phyloP scores from a whole-genome alignment of 2,329 filamentous ascomycete species.

The Pseudogymnoascus sp. region DNA sequence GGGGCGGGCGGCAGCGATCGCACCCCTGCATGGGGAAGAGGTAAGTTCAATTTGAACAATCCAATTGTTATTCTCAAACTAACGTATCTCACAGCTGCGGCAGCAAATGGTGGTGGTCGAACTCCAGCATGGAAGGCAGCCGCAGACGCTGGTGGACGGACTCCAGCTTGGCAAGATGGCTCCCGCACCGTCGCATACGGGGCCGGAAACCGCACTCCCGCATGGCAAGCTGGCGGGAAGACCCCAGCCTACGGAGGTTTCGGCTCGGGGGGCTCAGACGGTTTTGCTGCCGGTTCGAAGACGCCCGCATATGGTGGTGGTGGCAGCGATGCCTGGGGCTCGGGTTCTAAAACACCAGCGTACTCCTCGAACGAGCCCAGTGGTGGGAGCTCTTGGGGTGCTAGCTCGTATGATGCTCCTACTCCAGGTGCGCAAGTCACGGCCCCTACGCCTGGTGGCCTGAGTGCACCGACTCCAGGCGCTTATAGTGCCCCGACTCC shows the following conservation, averaged over 20 bases:
- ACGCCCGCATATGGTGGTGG: conserved; percentile 64
- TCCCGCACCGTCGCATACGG: conserved; percentile 67
- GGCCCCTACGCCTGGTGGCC: conserved; percentile 52
- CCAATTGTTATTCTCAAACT: conserved; percentile 5
- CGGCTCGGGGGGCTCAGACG: conserved; percentile 33
- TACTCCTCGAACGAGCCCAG: conserved; percentile 64
- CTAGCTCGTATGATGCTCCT: conserved; percentile 57
- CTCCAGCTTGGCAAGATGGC: conserved; percentile 61
- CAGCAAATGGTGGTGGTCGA: conserved; percentile 45
- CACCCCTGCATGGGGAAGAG: conserved; percentile 69
- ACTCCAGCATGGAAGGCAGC: conserved; percentile 56
- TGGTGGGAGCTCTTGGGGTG: conserved; percentile 39
- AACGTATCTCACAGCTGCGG: conserved; percentile 38
- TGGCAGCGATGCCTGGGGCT: conserved; percentile 49
- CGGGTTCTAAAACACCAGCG: conserved; percentile 53
- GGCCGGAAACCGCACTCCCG: conserved; percentile 60
- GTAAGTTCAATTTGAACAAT: conserved; percentile 40
- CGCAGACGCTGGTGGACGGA: conserved; percentile 43
- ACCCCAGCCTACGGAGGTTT: conserved; percentile 48
- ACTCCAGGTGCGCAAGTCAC: conserved; percentile 52
- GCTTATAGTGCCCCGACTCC: conserved; percentile 64
- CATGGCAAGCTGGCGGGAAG: conserved; percentile 70
- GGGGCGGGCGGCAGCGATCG: conserved; percentile 51
- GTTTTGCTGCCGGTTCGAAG: conserved; percentile 61
- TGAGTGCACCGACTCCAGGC: conserved; percentile 65